Base-by-base conservation (phyloP, 1,284 basidiomycete genomes). In the Ganoderma boninense region DNA sequence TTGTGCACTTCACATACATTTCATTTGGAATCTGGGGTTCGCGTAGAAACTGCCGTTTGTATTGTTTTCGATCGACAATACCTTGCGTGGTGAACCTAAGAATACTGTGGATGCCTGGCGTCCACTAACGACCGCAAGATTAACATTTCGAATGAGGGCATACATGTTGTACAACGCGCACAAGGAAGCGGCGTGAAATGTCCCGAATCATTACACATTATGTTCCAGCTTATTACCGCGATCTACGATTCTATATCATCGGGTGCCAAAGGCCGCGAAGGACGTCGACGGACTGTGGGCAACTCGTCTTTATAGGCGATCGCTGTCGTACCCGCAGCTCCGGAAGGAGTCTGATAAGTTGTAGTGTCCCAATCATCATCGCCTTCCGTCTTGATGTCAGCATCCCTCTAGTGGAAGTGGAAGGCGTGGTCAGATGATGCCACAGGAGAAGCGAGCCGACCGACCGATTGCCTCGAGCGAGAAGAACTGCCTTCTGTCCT, bases 351-450 rank as follows among this genome's bases (percentile, higher is more conserved):
- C 35, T 64, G 69, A 13, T 57, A 65, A 5, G 60, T 26, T 14
- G 60, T 26, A 14, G 64, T 18, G 32, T 71, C 69, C 69, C 63
- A 65, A 4, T 69, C 70, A 18, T 69, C 70, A 18, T 67, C 65
- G 7, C 23, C 49, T 40, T 71, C 72, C 4, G 69, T 65, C 74
- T 77, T 77, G 46, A 77, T 52, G 4, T 73, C 71, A 38, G 49
- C 63, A 20, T 67, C 68, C 5, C 70, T 67, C 68, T 64, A 44
- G 7, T 11, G 18, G 26, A 18, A 44, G 7, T 7, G 18, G 26
- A 18, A 6, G 8, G 2, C 23, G 14, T 49, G 8, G 46, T 68
- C 16, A 69, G 44, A 1, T 67, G 10, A 63, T 61, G 23, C 4
- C n/a, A n/a, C 42, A 20, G 40, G 7, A 18, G 3, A 13, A n/a